These are phyloP conservation scores for Irpex sp. DNA, from an alignment of 1,284 basidiomycete species.

Conservation along the genomic window DNA sequence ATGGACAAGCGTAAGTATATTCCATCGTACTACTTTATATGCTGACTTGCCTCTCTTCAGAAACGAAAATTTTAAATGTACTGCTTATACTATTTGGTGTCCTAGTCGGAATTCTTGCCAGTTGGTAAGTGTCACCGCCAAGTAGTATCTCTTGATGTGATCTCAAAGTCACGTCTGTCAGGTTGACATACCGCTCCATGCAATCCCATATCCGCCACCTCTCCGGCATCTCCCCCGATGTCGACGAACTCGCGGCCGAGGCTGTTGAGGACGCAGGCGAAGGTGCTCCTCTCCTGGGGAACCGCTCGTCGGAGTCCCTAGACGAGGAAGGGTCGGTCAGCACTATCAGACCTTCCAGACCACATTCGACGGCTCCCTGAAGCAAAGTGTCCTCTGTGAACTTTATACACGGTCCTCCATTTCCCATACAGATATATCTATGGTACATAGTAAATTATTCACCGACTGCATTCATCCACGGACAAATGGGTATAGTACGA, in stretches of 20 bases:
- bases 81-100: conserved; percentile 54
- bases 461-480: background rate
- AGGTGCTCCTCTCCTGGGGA: conserved; percentile 51
- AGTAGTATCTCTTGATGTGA: conserved; percentile 2
- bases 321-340: conserved; percentile 9
- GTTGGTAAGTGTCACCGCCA: conserved; percentile 47
- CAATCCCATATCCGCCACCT: conserved; percentile 55
- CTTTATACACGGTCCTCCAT: background rate
- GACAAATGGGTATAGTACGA: conserved; percentile 3
- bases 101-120: conserved; percentile 47
- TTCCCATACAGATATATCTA: background rate
- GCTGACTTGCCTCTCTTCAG: conserved; percentile 25
- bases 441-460: background rate
- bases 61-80: conserved; percentile 60
- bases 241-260: conserved; percentile 53
- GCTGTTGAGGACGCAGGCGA: conserved; percentile 61
- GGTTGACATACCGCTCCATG: conserved; percentile 59
- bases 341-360: conserved; percentile 8
- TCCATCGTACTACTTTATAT: background rate
- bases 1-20: conserved; percentile 63
- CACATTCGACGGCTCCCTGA: conserved; percentile 6
- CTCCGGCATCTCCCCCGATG: conserved; percentile 41
- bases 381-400: background rate
- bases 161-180: conserved; percentile 22
- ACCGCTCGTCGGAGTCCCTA: conserved; percentile 21